These are phyloP conservation scores for Tolypocladium inflatum DNA, from an alignment of 2,329 filamentous ascomycete genomes.

Conservation along the genomic window DNA sequence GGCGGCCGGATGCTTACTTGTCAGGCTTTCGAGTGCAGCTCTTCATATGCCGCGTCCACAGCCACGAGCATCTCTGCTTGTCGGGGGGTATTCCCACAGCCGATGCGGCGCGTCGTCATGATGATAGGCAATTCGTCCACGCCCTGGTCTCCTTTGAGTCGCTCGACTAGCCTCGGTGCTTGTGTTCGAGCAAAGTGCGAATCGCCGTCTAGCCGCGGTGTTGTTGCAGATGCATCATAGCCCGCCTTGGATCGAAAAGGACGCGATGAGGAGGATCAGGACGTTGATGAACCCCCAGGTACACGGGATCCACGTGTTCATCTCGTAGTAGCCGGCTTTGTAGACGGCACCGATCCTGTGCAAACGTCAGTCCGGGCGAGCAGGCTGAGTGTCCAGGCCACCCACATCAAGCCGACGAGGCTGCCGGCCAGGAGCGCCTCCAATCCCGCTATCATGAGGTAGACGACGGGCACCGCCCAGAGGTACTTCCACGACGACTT, in stretches of 20 bases:
- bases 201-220: background rate
- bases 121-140: no score
- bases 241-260: conserved; percentile 86
- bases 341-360: conserved; percentile 69
- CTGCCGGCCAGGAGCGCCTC: conserved; percentile 75
- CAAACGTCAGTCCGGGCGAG: conserved; percentile 7
- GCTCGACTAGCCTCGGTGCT: background rate
- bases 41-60: background rate
- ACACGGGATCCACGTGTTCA: conserved; percentile 92
- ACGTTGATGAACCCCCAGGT: conserved; percentile 82
- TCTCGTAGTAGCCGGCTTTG: conserved; percentile 70
- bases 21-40: background rate
- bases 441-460: conserved; percentile 59
- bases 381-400: background rate
- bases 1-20: background rate
- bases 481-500: conserved; percentile 49
- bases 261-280: conserved; percentile 72
- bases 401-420: conserved; percentile 66
- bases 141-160: background rate
- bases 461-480: conserved; percentile 65
- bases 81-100: background rate
- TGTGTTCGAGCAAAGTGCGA: background rate
- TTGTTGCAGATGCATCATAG: conserved; percentile 41
- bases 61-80: background rate
- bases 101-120: background rate